Conservation (phyloP, 2,329 filamentous ascomycete species). For the Cercospora janseana region DNA sequence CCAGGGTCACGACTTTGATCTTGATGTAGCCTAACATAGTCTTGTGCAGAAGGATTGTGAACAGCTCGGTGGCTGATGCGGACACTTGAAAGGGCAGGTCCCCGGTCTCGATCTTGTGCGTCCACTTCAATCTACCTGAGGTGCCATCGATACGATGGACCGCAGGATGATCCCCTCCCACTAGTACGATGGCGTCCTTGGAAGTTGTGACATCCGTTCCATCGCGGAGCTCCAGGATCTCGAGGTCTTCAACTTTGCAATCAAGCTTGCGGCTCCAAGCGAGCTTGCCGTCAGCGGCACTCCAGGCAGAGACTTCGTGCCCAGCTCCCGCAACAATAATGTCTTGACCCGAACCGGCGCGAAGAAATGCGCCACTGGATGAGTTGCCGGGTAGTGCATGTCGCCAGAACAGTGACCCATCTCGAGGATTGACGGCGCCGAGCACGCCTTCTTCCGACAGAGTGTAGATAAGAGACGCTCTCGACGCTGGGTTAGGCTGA, state of each 20-base stretch:
- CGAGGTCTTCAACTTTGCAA: constrained; percentile 64
- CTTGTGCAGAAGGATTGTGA: constrained; percentile 72
- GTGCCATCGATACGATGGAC: constrained; percentile 71
- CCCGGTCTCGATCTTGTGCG: constrained; percentile 62
- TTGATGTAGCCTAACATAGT: constrained; percentile 66
- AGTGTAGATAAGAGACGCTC: constrained; percentile 87
- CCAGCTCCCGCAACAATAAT: constrained; percentile 73
- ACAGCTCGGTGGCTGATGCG: constrained; percentile 66
- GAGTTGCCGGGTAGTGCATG: constrained; percentile 61
- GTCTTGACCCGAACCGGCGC: constrained; percentile 75
- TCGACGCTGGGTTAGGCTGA: constrained; percentile 74
- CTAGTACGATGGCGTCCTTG: constrained; percentile 72
- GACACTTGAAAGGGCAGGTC: constrained; percentile 74
- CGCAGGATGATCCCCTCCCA: constrained; percentile 55
- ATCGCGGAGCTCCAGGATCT: constrained; percentile 71
- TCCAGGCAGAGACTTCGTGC: constrained; percentile 73
- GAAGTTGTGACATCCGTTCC: constrained; percentile 37
- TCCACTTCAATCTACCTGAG: constrained; percentile 75
- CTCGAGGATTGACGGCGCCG: constrained; percentile 84
- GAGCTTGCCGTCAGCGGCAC: constrained; percentile 74
- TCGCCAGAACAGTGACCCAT: constrained; percentile 81
- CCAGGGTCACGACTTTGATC: constrained; percentile 71
- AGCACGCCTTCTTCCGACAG: constrained; percentile 80
- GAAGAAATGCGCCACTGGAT: constrained; percentile 50
- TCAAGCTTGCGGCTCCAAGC: constrained; percentile 68